Evolutionary conservation across 2,329 filamentous ascomycete genomes (phyloP).

Genomic region (Pseudopyrenochaeta lycopersici): DNA sequence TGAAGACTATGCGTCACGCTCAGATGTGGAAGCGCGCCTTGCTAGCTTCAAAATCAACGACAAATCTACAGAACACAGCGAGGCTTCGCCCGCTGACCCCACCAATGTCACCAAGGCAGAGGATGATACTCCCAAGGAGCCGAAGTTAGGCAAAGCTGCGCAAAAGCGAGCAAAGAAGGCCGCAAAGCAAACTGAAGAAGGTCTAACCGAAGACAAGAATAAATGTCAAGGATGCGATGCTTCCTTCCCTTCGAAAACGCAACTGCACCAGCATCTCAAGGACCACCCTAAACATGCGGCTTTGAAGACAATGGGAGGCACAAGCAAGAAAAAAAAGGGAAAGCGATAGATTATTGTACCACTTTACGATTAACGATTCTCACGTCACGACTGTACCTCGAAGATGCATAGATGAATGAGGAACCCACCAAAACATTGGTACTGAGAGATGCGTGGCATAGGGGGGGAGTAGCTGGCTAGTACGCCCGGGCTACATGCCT

Average conservation of each 20-base stretch:
- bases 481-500: too few relatives aligned
- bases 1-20: conserved; percentile 49
- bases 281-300: conserved; percentile 69
- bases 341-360: conserved; percentile 12
- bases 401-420: not conserved
- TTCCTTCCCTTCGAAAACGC: conserved; percentile 76
- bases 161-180: conserved; percentile 58
- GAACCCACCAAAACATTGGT: not conserved
- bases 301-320: conserved; percentile 34
- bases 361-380: conserved; percentile 7
- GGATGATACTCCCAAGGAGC: conserved; percentile 13
- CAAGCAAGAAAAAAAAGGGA: conserved; percentile 35
- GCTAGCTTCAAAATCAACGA: conserved; percentile 20
- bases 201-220: conserved; percentile 56
- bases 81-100: conserved; percentile 10
- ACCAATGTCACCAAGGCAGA: conserved; percentile 7
- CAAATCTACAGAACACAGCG: conserved; percentile 8
- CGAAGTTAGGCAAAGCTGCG: conserved; percentile 59
- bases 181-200: conserved; percentile 49
- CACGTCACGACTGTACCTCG: not conserved
- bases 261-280: conserved; percentile 77
- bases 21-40: conserved; percentile 47
- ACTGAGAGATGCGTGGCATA: not conserved
- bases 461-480: too few relatives aligned
- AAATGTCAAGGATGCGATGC: conserved; percentile 83